phyloP scores from a whole-genome alignment of 768 basidiomycete genomes.

The Phylloporus arenicola region DNA sequence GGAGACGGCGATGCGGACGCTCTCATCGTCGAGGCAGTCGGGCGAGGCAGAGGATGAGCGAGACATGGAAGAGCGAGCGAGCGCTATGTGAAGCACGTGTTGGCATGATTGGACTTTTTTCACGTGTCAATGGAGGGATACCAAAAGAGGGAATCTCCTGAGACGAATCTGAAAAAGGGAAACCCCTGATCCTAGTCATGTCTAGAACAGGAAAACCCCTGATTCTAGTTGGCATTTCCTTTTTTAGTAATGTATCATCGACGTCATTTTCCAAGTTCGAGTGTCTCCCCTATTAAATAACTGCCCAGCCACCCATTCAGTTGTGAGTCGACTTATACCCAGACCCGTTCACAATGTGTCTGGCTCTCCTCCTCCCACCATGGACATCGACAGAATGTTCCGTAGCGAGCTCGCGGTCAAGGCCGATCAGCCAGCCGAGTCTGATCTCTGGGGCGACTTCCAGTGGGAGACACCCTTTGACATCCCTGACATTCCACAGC shows the following conservation, averaged over 20 bases:
- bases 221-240: too few species aligned
- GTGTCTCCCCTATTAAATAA: background rate
- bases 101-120: slow-evolving; percentile 5
- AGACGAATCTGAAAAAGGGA: slow-evolving; percentile 3
- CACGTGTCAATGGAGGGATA: slow-evolving; percentile 19
- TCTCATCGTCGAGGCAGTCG: slow-evolving; percentile 52
- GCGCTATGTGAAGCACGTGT: too few species aligned
- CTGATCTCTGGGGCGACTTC: background rate
- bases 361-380: slow-evolving; percentile 10
- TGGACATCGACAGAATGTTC: slow-evolving; percentile 24
- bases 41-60: slow-evolving; percentile 9
- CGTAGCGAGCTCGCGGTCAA: slow-evolving; percentile 15
- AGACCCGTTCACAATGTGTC: slow-evolving; percentile 14
- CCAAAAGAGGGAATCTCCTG: slow-evolving; percentile 1
- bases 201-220: too few species aligned
- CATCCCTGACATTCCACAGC: slow-evolving; percentile 1
- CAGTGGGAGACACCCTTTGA: background rate
- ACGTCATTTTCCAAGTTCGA: background rate
- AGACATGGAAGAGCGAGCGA: slow-evolving; percentile 10
- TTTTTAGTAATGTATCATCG: too few species aligned
- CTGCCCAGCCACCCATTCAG: slow-evolving; percentile 11
- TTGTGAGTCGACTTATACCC: slow-evolving; percentile 6
- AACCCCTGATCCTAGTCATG: too few species aligned
- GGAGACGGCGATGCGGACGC: slow-evolving; percentile 70
- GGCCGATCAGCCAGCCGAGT: slow-evolving; percentile 3